These are phyloP conservation scores for Nemania sp. DNA, from an alignment of 2,329 filamentous ascomycete species.

Conservation along the genomic window DNA sequence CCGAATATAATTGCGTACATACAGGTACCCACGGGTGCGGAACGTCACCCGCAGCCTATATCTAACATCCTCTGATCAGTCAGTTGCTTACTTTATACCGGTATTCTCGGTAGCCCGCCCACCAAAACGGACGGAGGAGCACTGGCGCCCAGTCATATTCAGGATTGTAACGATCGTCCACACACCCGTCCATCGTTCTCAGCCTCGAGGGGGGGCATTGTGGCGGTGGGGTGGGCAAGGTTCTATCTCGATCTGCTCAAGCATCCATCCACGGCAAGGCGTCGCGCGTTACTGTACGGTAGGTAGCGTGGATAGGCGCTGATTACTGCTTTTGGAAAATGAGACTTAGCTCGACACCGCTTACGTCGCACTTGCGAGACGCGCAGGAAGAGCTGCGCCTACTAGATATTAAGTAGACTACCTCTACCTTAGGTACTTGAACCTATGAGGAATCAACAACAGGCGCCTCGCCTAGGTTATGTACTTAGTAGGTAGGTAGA, in stretches of 20 bases:
- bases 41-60: conserved; percentile 1
- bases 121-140: too few species aligned
- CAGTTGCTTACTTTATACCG: too few species aligned
- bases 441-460: too few species aligned
- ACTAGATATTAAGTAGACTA: too few species aligned
- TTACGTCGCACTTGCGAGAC: conserved; percentile 2
- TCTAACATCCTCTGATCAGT: neutral
- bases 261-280: conserved; percentile 1
- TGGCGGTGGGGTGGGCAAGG: neutral
- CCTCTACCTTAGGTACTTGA: too few species aligned
- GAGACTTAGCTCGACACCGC: neutral
- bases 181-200: too few species aligned
- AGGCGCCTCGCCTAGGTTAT: too few species aligned
- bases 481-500: too few species aligned
- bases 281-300: neutral
- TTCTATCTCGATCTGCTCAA: neutral
- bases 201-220: neutral
- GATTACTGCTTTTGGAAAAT: neutral
- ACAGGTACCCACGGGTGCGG: neutral
- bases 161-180: too few species aligned
- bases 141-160: too few species aligned
- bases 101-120: neutral
- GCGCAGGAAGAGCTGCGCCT: neutral
- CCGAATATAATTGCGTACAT: neutral
- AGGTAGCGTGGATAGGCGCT: neutral